Base-by-base conservation (phyloP, 495 filamentous ascomycete genomes). In the Talaromyces borbonicus region DNA sequence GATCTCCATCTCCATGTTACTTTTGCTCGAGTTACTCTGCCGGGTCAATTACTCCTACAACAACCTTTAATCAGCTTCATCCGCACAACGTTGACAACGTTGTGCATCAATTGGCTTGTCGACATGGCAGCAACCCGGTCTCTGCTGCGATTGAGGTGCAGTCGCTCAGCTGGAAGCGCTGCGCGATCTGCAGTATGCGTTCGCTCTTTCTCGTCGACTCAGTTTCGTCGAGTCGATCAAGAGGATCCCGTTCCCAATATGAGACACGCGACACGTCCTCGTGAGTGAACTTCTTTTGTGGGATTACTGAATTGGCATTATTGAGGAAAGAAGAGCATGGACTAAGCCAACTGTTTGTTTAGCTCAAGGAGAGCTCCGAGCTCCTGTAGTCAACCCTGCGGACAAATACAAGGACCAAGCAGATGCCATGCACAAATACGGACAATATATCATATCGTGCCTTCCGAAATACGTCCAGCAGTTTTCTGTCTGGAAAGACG, bases 401-500 rank as follows among this genome's bases (percentile, higher is more conserved):
- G 90, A 96, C 74, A 95, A 92, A 64, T 92, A 90, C 67, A 65
- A 81, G 61, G 80, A 81, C 54, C 86, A 90, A 69, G 77, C 84
- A 55, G 82, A 92, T 50, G 68, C 77, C 56, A 72, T 97, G 52
- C 92, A 97, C 73, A 81, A 74, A 52, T 99, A 99, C 60, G 93
- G 93, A 52, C 80, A 92, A 59, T 99, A 95, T 70, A 76, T 99
- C 56, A 85, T 97, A 74, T 90, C 90, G 47, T 93, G 87, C 62
- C 72, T 99, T 49, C 93, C 93, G 47, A 97, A 95, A 73, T 93
- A 95, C 66, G 79, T 99, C 56, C 93, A 99, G 70, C 93, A 99
- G 66, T 96, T 96, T 75, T 88, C 87, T 30, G 90, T 98, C 24
- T 97, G 90, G 93, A 99, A 99, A 73, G 92, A 99, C 61, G 93